phyloP scores from a whole-genome alignment of 1,139 yeast species.

The Candida anutae region DNA sequence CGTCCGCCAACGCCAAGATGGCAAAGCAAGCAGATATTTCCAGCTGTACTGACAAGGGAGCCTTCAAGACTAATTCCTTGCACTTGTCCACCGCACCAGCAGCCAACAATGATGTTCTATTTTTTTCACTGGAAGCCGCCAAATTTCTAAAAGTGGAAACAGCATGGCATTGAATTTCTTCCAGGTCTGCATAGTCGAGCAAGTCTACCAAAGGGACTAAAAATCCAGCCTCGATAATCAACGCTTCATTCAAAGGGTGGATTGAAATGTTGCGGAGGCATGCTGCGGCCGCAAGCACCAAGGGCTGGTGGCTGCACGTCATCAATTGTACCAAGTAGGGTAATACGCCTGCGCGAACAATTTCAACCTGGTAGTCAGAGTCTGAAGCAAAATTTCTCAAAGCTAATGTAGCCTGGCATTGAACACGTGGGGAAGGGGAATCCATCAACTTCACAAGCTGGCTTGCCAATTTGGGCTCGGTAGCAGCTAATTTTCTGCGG shows the following conservation, averaged over 20 bases:
- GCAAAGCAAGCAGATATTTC: constrained; percentile 98
- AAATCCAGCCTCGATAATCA: constrained; percentile 94
- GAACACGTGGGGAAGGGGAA: constrained; percentile 86
- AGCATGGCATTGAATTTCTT: constrained; percentile 96
- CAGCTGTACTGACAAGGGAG: constrained; percentile 85
- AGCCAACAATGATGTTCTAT: constrained; percentile 83
- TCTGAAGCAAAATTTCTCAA: constrained; percentile 93
- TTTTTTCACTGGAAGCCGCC: constrained; percentile 92
- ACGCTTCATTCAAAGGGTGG: constrained; percentile 91
- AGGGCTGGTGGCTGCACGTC: constrained; percentile 85
- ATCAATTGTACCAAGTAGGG: constrained; percentile 84
- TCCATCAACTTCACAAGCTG: constrained; percentile 90
- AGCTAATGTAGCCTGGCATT: constrained; percentile 97
- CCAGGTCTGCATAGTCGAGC: constrained; percentile 79
- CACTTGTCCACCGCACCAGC: constrained; percentile 96
- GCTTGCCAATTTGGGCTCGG: constrained; percentile 89
- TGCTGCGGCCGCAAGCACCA: constrained; percentile 94
- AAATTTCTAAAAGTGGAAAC: constrained; percentile 90
- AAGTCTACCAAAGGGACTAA: constrained; percentile 81
- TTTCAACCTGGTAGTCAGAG: constrained; percentile 86
- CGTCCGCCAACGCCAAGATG: constrained; percentile 92
- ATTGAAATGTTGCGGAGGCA: constrained; percentile 95
- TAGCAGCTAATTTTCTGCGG: constrained; percentile 78
- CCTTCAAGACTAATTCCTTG: constrained; percentile 74
- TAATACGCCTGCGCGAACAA: constrained; percentile 91